Conservation (phyloP, 306 rosid species). For the Dalbergia oliveri region DNA sequence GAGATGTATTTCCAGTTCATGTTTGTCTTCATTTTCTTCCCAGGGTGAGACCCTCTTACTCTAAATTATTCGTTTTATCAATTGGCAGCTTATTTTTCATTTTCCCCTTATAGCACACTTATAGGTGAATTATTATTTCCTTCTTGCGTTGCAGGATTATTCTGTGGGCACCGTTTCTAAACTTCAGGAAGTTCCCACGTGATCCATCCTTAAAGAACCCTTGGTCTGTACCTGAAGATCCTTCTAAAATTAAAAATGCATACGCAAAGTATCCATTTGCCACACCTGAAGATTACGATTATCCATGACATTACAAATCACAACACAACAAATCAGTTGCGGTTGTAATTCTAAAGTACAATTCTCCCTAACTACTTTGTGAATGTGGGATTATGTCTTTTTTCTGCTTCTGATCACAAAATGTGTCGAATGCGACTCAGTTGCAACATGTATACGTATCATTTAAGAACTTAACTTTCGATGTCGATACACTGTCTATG, state of each 20-base stretch:
- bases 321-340: neutral
- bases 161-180: slow-evolving; percentile 96
- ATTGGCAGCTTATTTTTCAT: neutral
- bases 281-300: slow-evolving; percentile 81
- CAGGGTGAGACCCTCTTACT: slow-evolving; percentile 64
- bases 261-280: slow-evolving; percentile 79
- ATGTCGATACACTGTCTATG: neutral
- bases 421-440: slow-evolving; percentile 22
- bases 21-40: slow-evolving; percentile 92
- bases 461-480: slow-evolving; percentile 2
- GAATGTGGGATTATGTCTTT: slow-evolving; percentile 6
- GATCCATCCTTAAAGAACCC: slow-evolving; percentile 89
- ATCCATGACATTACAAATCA: slow-evolving; percentile 45
- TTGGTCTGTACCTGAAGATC: slow-evolving; percentile 83
- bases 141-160: slow-evolving; percentile 61
- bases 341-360: slow-evolving; percentile 27
- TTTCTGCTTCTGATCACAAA: slow-evolving; percentile 29
- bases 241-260: slow-evolving; percentile 59
- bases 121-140: slow-evolving; percentile 3
- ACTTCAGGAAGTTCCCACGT: slow-evolving; percentile 91
- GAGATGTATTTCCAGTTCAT: slow-evolving; percentile 92
- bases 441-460: neutral
- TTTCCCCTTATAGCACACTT: neutral
- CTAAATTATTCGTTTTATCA: slow-evolving; percentile 1
- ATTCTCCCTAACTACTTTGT: slow-evolving; percentile 4